Percentiles rank a stretch among this genome's conserved stretches.
Evolutionary conservation across 1,284 basidiomycete genomes (phyloP).

Genomic region (Ganoderma leucocontextum): DNA sequence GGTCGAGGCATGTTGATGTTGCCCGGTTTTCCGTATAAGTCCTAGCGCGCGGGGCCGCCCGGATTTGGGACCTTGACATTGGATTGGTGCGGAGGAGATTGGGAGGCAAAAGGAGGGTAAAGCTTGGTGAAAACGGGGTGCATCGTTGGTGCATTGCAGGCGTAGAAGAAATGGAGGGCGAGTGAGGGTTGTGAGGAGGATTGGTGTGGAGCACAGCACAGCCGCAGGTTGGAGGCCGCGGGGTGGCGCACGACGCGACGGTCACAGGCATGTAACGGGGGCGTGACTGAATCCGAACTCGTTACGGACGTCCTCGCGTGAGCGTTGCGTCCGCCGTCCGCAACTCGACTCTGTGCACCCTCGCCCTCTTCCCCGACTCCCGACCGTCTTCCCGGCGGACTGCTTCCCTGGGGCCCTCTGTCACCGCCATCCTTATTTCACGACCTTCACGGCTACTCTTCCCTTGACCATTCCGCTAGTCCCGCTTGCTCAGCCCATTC

Average conservation of each 20-base stretch:
- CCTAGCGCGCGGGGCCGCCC: constrained; percentile 11
- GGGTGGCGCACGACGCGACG: constrained; percentile 8
- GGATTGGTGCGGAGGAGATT: background rate
- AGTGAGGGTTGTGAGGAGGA: background rate
- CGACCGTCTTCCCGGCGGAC: constrained; percentile 18
- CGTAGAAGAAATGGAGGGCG: background rate
- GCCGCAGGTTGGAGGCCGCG: background rate
- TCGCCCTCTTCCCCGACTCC: background rate
- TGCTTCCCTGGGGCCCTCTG: constrained; percentile 26
- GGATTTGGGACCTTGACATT: background rate
- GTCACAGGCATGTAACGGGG: constrained; percentile 28
- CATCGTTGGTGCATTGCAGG: background rate
- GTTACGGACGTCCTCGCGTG: background rate
- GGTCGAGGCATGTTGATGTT: background rate
- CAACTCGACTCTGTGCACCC: background rate
- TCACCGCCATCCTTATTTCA: constrained; percentile 26
- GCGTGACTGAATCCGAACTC: constrained; percentile 30
- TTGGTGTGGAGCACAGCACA: background rate
- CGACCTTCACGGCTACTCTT: constrained; percentile 23
- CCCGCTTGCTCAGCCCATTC: constrained; percentile 22
- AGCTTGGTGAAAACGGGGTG: background rate
- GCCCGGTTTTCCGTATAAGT: constrained; percentile 7
- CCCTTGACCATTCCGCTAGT: constrained; percentile 17
- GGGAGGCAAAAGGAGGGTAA: background rate
- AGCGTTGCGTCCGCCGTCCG: background rate